Conservation (phyloP, 495 filamentous ascomycete genomes). For the Aspergillus mulundensis region DNA sequence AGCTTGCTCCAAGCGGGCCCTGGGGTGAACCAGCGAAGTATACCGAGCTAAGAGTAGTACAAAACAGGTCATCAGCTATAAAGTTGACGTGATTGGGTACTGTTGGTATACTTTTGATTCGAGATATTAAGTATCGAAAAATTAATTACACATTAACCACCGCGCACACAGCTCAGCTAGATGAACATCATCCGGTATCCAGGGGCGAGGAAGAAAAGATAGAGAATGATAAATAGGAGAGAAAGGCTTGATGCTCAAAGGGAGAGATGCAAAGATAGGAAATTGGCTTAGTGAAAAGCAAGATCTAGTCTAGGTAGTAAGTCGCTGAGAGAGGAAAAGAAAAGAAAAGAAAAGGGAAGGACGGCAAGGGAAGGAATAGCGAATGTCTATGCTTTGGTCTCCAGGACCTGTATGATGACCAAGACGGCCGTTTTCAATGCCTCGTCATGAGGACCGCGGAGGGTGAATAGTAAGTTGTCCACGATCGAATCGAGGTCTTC, state of each 20-base stretch:
- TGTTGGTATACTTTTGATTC: conserved; percentile 6
- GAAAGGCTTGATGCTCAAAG: background rate
- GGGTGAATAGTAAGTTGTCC: conserved; percentile 39
- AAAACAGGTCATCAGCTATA: background rate
- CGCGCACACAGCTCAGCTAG: background rate
- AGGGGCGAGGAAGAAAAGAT: background rate
- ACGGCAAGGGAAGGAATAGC: conserved; percentile 9
- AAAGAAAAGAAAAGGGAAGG: background rate
- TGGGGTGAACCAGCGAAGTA: no score
- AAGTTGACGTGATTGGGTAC: conserved; percentile 9
- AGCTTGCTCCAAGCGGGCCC: background rate
- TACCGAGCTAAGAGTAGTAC: no score
- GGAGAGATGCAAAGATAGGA: background rate
- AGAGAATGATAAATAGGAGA: background rate
- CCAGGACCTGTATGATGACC: conserved; percentile 41
- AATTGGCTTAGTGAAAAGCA: background rate
- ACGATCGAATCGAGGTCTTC: conserved; percentile 38
- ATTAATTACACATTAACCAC: conserved; percentile 15
- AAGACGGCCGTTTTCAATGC: conserved; percentile 40
- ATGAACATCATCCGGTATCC: conserved; percentile 3
- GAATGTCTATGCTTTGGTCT: conserved; percentile 28
- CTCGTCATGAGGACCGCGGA: conserved; percentile 34
- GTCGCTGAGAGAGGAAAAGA: conserved; percentile 4
- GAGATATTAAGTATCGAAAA: background rate
- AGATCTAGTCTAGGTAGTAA: conserved; percentile 10